phyloP scores from a whole-genome alignment of 139 green algal genomes.

The Chlamydomonas sphaeroides region DNA sequence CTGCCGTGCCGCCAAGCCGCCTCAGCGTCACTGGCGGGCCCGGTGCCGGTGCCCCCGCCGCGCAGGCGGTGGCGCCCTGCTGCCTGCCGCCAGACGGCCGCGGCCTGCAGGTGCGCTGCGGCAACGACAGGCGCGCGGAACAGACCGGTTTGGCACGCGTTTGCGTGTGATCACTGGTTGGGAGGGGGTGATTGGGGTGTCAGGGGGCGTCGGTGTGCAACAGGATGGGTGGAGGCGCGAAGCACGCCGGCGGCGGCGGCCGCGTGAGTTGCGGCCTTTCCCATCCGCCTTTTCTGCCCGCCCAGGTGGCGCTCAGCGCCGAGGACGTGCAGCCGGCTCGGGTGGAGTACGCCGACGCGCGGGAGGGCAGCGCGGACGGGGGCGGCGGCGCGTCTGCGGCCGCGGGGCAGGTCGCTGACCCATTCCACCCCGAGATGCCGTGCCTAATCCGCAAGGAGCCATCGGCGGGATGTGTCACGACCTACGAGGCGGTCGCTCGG shows the following conservation, averaged over 20 bases:
- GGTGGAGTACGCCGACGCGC: neutral
- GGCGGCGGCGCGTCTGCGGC: too few relatives aligned
- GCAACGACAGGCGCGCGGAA: neutral
- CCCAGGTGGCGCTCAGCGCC: too few relatives aligned
- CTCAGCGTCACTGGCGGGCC: neutral
- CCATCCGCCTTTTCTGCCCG: neutral
- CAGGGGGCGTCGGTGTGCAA: too few relatives aligned
- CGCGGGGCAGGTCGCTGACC: neutral
- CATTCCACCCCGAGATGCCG: constrained; percentile 11
- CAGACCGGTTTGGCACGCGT: neutral
- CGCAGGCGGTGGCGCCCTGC: neutral
- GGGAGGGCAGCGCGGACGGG: neutral
- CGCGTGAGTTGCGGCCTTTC: too few relatives aligned
- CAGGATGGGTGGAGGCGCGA: too few relatives aligned
- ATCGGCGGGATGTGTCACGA: constrained; percentile 39
- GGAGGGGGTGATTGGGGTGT: too few relatives aligned
- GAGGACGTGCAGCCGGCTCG: neutral
- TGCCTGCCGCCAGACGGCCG: neutral
- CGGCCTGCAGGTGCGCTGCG: neutral
- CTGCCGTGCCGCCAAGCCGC: too few relatives aligned
- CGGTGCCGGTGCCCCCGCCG: neutral
- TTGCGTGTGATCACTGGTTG: neutral
- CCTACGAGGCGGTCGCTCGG: constrained; percentile 52
- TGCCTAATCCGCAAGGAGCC: constrained; percentile 49
- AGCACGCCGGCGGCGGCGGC: too few relatives aligned